These are phyloP conservation scores for Epichloe aotearoae DNA, from an alignment of 2,329 filamentous ascomycete species.

Conservation along the genomic window DNA sequence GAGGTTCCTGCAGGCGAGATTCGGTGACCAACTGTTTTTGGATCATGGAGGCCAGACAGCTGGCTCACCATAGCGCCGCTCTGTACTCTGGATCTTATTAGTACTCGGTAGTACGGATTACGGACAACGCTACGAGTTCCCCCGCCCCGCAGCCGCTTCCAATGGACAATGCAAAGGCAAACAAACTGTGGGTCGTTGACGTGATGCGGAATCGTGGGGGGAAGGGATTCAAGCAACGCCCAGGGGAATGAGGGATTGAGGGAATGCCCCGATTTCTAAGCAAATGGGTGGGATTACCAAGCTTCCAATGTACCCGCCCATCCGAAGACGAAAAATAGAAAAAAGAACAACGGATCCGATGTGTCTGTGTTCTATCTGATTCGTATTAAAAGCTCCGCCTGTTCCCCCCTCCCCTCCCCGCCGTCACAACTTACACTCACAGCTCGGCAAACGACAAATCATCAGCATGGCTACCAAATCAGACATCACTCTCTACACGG, in stretches of 20 bases:
- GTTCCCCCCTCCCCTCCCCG: too few species aligned
- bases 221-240: not conserved
- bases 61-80: not conserved
- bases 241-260: not conserved
- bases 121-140: too few species aligned
- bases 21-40: too few species aligned
- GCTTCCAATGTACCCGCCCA: not conserved
- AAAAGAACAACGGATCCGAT: too few species aligned
- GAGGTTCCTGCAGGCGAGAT: too few species aligned
- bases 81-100: not conserved
- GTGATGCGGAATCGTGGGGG: not conserved
- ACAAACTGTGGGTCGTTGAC: not conserved
- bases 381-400: too few species aligned
- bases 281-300: not conserved
- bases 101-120: too few species aligned
- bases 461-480: slow-evolving; percentile 19
- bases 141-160: too few species aligned
- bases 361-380: too few species aligned
- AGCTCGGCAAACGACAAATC: too few species aligned
- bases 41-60: not conserved
- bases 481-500: slow-evolving; percentile 70
- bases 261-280: not conserved
- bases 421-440: too few species aligned
- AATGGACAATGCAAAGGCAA: not conserved
- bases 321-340: too few species aligned